phyloP scores from a whole-genome alignment of 306 rosid genomes.

The Morella rubra region DNA sequence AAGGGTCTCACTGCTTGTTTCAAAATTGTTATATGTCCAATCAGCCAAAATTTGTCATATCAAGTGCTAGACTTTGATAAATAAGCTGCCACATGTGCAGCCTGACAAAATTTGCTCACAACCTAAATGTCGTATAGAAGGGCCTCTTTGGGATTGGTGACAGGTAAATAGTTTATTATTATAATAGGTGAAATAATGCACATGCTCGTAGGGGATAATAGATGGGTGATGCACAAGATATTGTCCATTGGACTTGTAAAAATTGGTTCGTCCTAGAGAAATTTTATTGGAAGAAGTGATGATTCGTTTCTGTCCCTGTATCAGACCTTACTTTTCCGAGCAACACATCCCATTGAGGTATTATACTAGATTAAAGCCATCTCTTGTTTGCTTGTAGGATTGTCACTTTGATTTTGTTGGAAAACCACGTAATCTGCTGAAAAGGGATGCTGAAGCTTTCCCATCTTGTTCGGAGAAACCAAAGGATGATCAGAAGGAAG shows the following conservation, averaged over 20 bases:
- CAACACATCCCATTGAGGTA: neutral
- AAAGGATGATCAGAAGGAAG: conserved; percentile 19
- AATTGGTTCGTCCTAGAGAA: neutral
- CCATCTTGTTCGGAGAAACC: conserved; percentile 22
- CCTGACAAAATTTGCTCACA: neutral
- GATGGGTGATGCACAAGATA: conserved; percentile 19
- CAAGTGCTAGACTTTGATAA: neutral
- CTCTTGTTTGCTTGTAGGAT: conserved; percentile 25
- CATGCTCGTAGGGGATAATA: conserved; percentile 8
- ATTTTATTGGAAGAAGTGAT: neutral
- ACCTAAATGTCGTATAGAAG: neutral
- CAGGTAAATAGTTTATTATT: neutral
- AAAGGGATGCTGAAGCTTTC: conserved; percentile 16
- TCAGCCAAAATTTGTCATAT: no score
- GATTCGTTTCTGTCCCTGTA: neutral
- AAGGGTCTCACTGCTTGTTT: neutral
- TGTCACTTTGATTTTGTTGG: conserved; percentile 31
- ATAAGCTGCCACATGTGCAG: neutral
- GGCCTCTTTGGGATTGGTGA: neutral
- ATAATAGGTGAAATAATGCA: neutral
- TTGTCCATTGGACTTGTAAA: neutral
- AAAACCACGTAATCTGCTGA: conserved; percentile 6
- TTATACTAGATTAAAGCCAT: conserved; percentile 18
- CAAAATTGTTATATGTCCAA: neutral
- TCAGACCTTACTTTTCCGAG: neutral